Evolutionary conservation across 129 eudicot genomes (phyloP), one percentile per base, ranked within the genome.

Genomic region (Escallonia rubra): DNA sequence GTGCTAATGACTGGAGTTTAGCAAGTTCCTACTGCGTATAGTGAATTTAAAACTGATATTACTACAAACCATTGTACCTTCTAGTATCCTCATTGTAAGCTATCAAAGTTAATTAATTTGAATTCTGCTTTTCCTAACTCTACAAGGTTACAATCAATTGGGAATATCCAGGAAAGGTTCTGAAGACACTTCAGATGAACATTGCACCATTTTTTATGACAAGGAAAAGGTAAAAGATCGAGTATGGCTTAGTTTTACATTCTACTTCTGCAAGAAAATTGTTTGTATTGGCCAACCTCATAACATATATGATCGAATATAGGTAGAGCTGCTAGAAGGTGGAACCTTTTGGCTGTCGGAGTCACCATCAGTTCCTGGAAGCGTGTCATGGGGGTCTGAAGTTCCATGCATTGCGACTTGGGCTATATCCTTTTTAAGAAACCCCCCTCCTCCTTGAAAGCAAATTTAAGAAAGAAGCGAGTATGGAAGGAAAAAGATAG

Each of bases 291-390:
- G 15, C 14, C 64, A 39, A 41, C 59, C 59, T 52, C 23, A 60
- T 53, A 41, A 23, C 6, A 34, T 34, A 44, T 59, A 10, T 49
- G 68, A 4, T 14, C 74, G 45, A 53, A 54, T 83, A 43, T 61
- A 93, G 98, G 96, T 93, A 66, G 98, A 93, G 76, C 78, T 89
- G 44, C 56, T 88, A 71, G 98, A 93, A 84, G 98, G 98, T 60
- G 98, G 98, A 61, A 93, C 98, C 14, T 93, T 93, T 80, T 93
- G 98, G 98, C 66, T 93, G 69, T 93, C 98, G 6, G 98, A 93
- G 67, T 86, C 98, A 4, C 98, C 98, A 56, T 93, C 98, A 11
- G 98, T 93, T 38, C 95, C 98, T 59, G 98, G 98, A 78, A 93
- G 98, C 82, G 80, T 74, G 79, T 93, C 98, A 47, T 93, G 98